Base-by-base conservation (phyloP, 768 basidiomycete species). In the Tricholoma matsutake region DNA sequence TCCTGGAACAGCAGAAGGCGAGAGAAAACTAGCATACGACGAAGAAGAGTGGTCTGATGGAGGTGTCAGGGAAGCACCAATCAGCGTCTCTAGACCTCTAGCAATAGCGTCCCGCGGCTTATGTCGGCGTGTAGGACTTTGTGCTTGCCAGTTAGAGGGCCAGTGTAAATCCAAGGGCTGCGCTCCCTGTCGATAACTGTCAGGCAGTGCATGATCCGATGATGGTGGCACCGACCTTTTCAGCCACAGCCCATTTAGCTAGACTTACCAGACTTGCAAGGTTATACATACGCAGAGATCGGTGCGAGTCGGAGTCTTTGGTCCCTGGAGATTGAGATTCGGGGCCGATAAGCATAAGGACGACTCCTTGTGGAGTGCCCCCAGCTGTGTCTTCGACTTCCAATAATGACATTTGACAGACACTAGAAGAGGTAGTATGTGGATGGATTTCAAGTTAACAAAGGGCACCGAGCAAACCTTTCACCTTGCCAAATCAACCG, bases 251-350 rank as follows among this genome's bases (percentile, higher is more conserved):
- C 89, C 89, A 94, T 67, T 85, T 86, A 1, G 89, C 90, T 11
- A 94, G 79, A 65, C 82, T 92, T 8, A 82, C 80, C 6, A 94
- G 73, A 68, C 91, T 91, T 18, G 85, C 78, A 18, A 94, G 78
- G 67, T 87, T 94, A 71, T 94, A 94, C 91, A 94, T 93, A 41
- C 92, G 84, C 41, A 93, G 73, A 6, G 79, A 76, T 52, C 86
- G 80, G 39, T 78, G 66, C 6, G 79, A 71, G 64, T 91, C 89
- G 55, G 80, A 72, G 37, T 90, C 86, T 61, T 81, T 84, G 32
- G 69, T 69, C 29, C 68, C 66, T 1, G 77, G 72, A 4, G 81
- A 78, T 20, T 84, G 83, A 3, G 76, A 68, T 18, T 85, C 83
- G 0, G 87, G 83, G 18, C 90, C 87, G 6, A 94, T 87, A 28